phyloP scores from a whole-genome alignment of 169 alveolate species.

The Plasmodium gonderi region DNA sequence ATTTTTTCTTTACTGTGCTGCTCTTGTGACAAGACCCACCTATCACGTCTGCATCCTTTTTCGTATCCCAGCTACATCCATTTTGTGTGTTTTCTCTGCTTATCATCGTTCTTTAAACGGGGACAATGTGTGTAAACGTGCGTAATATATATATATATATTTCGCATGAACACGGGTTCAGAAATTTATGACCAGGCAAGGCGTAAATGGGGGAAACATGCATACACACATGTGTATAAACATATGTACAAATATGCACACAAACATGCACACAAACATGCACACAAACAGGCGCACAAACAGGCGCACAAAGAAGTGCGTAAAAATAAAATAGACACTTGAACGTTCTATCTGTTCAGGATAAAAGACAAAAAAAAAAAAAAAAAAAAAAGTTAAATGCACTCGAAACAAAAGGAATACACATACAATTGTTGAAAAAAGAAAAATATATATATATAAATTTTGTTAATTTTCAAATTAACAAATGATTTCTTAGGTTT shows the following conservation, averaged over 20 bases:
- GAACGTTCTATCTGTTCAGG: not conserved
- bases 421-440: no score
- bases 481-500: no score
- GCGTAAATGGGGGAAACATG: not conserved
- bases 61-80: not conserved
- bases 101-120: slow-evolving; percentile 3
- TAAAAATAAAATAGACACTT: not conserved
- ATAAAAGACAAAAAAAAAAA: not conserved
- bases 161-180: not conserved
- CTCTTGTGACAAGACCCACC: not conserved
- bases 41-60: not conserved
- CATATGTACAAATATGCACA: not conserved
- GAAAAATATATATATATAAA: no score
- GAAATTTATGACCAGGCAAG: slow-evolving; percentile 6
- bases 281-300: not conserved
- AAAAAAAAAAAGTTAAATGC: not conserved
- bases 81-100: not conserved
- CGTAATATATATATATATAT: not conserved
- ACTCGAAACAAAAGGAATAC: no score
- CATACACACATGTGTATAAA: not conserved
- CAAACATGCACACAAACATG: not conserved
- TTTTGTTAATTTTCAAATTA: no score
- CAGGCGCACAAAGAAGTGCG: not conserved
- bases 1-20: slow-evolving; percentile 9
- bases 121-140: not conserved